Evolutionary conservation across 768 basidiomycete species (phyloP).

Genomic region (Mycena chlorophos): DNA sequence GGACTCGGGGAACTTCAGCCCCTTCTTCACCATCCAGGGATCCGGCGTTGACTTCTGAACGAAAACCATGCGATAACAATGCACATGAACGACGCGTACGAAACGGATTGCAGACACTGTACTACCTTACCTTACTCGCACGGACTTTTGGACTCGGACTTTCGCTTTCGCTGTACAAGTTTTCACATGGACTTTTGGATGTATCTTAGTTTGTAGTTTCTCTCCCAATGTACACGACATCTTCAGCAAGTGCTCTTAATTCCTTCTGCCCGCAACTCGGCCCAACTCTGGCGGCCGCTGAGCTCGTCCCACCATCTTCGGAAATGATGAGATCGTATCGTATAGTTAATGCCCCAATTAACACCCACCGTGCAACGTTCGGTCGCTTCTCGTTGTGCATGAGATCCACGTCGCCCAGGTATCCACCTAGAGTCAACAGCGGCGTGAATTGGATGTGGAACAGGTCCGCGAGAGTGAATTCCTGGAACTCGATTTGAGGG

Average conservation of each 20-base stretch:
- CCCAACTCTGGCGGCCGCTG: background rate
- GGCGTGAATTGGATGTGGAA: slow-evolving; percentile 37
- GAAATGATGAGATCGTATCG: background rate
- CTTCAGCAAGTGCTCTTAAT: background rate
- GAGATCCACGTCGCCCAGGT: background rate
- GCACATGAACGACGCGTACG: too few relatives aligned
- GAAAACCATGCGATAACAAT: too few relatives aligned
- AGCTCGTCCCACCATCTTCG: background rate
- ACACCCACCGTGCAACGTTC: background rate
- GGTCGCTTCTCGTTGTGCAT: background rate
- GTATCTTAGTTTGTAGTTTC: too few relatives aligned
- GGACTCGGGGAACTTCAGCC: slow-evolving; percentile 39
- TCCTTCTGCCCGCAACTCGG: background rate
- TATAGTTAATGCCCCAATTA: background rate
- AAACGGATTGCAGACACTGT: too few relatives aligned
- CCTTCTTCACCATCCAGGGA: slow-evolving; percentile 30
- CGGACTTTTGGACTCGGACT: too few relatives aligned
- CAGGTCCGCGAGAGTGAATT: slow-evolving; percentile 50
- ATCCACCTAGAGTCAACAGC: background rate
- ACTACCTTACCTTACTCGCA: too few relatives aligned
- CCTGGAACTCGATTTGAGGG: too few relatives aligned
- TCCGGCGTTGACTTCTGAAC: background rate
- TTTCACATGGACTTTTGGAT: too few relatives aligned
- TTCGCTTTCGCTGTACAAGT: too few relatives aligned
- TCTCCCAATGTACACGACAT: too few relatives aligned